Base-by-base conservation (phyloP, 2,329 filamentous ascomycete genomes). In the Stagonosporopsis cucurbitacearum region DNA sequence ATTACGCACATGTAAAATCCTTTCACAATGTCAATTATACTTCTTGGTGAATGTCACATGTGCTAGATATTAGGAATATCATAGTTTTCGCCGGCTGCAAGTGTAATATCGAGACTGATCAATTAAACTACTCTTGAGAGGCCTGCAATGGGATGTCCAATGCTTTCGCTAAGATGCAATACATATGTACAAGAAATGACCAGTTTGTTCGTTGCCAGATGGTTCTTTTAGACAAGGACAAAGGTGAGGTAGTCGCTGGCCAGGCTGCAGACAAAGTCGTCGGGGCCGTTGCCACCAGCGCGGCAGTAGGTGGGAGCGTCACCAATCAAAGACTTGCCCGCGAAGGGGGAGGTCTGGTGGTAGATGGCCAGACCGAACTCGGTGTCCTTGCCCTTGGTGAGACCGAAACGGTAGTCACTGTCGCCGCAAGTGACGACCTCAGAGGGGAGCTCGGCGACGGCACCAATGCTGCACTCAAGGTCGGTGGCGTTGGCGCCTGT, bases 251-350 rank as follows among this genome's bases (percentile, higher is more conserved):
- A 37, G 35, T 8, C 17, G 15, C n/a, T 17, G 25, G 50, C 22
- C 63, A 67, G 64, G 19, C 40, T 11, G 57, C 64, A 68, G 23
- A 65, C 46, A 9, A 59, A 63, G 56, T 69, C 66, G 8, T 64
- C 23, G 2, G 50, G 39, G 3, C 58, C 62, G 25, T 62, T 55
- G 4, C 64, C 62, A n/a, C 62, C 66, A 44, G 66, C 62, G 13
- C 35, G 62, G 58, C 65, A 69, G 53, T 65, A 63, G 2, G 60
- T 62, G 7, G 62, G 55, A 4, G 62, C 57, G 17, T 42, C 42
- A 11, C 52, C 64, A 9, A 45, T 39, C 2, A 53, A 57, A 26
- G 26, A 60, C 36, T 57, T 55, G 26, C 65, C 65, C n/a, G 49
- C 41, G 23, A 39, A 48, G 19, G 26, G 33, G 9, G 52, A 26